Conservation (phyloP, 352 stramenopile species). For the Globisporangium cederbergense region DNA sequence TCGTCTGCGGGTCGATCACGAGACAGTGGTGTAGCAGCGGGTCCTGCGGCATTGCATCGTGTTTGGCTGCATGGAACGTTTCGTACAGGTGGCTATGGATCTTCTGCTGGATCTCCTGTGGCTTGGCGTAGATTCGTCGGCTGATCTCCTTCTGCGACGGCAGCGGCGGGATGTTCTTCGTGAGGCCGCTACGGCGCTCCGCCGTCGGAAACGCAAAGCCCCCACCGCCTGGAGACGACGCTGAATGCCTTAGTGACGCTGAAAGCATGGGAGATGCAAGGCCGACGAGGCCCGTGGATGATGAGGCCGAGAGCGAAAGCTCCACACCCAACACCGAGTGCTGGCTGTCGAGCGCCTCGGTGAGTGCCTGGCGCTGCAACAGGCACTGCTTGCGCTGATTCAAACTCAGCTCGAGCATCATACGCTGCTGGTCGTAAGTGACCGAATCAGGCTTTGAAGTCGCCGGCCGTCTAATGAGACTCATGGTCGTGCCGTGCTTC, state of each 20-base stretch:
- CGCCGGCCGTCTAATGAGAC: constrained; percentile 21
- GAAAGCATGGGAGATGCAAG: constrained; percentile 6
- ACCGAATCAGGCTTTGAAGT: constrained; percentile 47
- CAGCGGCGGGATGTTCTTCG: constrained; percentile 47
- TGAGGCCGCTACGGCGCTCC: constrained; percentile 19
- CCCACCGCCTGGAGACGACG: constrained; percentile 14
- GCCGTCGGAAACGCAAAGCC: background rate
- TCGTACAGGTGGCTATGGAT: constrained; percentile 65
- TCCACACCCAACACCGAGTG: constrained; percentile 67
- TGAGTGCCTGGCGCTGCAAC: constrained; percentile 40
- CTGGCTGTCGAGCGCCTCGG: constrained; percentile 32
- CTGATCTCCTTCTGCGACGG: constrained; percentile 60
- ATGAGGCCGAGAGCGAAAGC: constrained; percentile 15
- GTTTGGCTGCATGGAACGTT: constrained; percentile 31
- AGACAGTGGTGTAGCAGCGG: constrained; percentile 64
- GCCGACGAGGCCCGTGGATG: constrained; percentile 10
- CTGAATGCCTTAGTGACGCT: constrained; percentile 6
- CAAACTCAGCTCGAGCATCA: constrained; percentile 67
- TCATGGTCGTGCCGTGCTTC: constrained; percentile 23
- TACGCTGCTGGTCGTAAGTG: constrained; percentile 54
- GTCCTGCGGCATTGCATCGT: constrained; percentile 52
- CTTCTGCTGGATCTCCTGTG: constrained; percentile 61
- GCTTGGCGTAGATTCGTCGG: constrained; percentile 55
- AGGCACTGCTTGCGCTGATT: constrained; percentile 66
- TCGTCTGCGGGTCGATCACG: constrained; percentile 43